Conservation (phyloP, 495 filamentous ascomycete genomes). For the Talaromyces stipitatus region DNA sequence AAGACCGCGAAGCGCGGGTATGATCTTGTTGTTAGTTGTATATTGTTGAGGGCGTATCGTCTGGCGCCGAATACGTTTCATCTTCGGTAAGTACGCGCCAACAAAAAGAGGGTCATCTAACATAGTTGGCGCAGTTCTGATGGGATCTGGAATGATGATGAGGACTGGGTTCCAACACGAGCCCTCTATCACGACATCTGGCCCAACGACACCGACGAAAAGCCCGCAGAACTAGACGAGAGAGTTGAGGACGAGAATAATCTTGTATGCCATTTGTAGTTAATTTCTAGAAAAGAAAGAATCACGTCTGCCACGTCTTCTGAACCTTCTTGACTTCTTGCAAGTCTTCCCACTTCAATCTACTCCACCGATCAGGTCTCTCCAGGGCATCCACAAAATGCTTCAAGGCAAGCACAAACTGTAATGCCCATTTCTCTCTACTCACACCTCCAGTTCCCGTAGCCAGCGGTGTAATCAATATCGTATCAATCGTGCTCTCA, state of each 20-base stretch:
- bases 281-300: background rate
- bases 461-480: slow-evolving; percentile 43
- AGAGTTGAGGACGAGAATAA: background rate
- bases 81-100: background rate
- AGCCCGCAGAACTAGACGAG: background rate
- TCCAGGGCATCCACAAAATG: slow-evolving; percentile 38
- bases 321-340: slow-evolving; percentile 19
- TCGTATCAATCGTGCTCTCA: slow-evolving; percentile 23
- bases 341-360: slow-evolving; percentile 24
- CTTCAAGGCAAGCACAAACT: slow-evolving; percentile 42
- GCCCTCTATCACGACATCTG: background rate
- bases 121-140: background rate
- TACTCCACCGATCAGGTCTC: slow-evolving; percentile 23
- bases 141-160: background rate
- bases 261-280: background rate
- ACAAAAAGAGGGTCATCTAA: background rate
- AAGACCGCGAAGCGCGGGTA: slow-evolving; percentile 9
- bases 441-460: slow-evolving; percentile 37
- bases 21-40: slow-evolving; percentile 11
- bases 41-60: slow-evolving; percentile 11
- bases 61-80: slow-evolving; percentile 8
- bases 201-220: background rate
- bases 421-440: slow-evolving; percentile 37
- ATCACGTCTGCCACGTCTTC: slow-evolving; percentile 12
- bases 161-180: background rate